Base-by-base conservation (phyloP, 1,139 yeast species). In the Hyphopichia burtonii region DNA sequence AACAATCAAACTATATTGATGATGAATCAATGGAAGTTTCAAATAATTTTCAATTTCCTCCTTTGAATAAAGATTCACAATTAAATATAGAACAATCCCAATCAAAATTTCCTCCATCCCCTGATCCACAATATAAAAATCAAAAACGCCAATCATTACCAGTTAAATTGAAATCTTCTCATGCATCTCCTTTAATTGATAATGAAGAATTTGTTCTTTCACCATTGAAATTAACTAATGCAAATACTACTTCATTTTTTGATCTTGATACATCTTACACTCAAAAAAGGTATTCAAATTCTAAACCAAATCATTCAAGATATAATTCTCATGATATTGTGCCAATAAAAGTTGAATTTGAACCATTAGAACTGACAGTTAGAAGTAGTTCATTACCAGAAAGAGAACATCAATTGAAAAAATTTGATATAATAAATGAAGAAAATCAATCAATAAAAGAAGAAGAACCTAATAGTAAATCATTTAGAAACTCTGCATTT, bases 271-370 rank as follows among this genome's bases (percentile, higher is more conserved):
- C 46, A 3, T 43, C 55, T 15, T 20, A 44, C 18, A n/a, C 34
- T 37, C 49, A 43, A n/a, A 55, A 56, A 38, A 51, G 73, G 36
- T 63, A 66, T 45, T 61, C 71, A 14, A 46, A 51, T 15, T 46
- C 63, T 20, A 68, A 63, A 44, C 69, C 71, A 8, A 54, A 54
- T 28, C 78, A 73, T 48, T 61, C 66, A 11, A 56, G 78, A 17
- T 71, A 68, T 50, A 72, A 67, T 46, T 68, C 75, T 43, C 76
- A 72, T 51, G 78, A 72, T 48, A 61, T 72, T 20, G 54, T 73
- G 15, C 77, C 77, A 1, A 70, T 73, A 14, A 66, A 63, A 48
- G 78, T 73, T 11, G 78, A 73, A 49, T 73, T 73, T 52, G 78
- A 73, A 50, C 53, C 51, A 11, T 35, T 40, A 12, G 58, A 50